phyloP scores from a whole-genome alignment of 805 yeast species.

The Candida multigemmis region DNA sequence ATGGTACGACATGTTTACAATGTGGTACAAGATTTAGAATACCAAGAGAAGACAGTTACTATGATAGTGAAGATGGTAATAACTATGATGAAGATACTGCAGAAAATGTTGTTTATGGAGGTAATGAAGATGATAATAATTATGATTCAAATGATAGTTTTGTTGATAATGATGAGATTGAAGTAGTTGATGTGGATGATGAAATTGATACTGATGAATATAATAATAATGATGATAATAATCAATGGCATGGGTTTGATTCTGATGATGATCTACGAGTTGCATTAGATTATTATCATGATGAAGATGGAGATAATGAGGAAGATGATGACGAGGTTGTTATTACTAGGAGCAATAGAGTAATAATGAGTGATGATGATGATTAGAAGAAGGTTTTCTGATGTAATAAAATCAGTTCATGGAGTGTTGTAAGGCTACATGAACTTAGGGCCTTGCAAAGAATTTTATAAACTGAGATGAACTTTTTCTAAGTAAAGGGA shows the following conservation, averaged over 20 bases:
- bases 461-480: too few species aligned
- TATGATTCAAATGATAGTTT: constrained; percentile 26
- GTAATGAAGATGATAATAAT: constrained; percentile 7
- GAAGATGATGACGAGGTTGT: constrained; percentile 3
- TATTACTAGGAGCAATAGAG: constrained; percentile 1
- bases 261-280: too few species aligned
- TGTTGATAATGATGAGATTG: constrained; percentile 15
- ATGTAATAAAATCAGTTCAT: too few species aligned
- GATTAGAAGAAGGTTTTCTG: too few species aligned
- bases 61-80: constrained; percentile 30
- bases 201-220: constrained; percentile 6
- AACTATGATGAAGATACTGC: constrained; percentile 24
- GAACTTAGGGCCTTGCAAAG: too few species aligned
- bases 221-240: constrained; percentile 3
- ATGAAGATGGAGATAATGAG: constrained; percentile 1
- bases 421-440: too few species aligned
- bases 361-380: background rate
- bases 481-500: too few species aligned
- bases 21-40: constrained; percentile 49
- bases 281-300: constrained; percentile 4
- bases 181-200: constrained; percentile 13
- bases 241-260: constrained; percentile 6
- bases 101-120: constrained; percentile 10
- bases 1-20: constrained; percentile 56
- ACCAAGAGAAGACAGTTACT: constrained; percentile 19